Conservation (phyloP, 768 basidiomycete species). For the Boletus vinaceobasis region DNA sequence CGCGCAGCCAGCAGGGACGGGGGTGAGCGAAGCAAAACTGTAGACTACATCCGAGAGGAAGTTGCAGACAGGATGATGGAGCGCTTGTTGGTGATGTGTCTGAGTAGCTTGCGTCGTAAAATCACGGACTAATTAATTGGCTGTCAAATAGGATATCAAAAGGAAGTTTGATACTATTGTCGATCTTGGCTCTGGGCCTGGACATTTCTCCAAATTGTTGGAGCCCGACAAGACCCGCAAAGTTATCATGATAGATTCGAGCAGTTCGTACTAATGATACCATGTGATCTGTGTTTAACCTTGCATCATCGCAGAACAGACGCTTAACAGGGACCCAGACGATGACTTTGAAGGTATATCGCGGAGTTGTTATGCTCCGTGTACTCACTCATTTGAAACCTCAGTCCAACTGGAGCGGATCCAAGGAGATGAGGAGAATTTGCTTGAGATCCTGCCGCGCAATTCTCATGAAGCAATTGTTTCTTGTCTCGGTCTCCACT, state of each 20-base stretch:
- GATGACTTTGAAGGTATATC: constrained; percentile 74
- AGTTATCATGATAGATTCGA: constrained; percentile 82
- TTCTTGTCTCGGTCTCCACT: constrained; percentile 89
- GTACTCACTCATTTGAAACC: constrained; percentile 2
- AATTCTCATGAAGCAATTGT: constrained; percentile 89
- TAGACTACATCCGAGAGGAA: constrained; percentile 91
- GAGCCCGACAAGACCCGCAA: constrained; percentile 65
- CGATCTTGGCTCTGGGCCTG: constrained; percentile 88
- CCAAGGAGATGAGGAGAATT: constrained; percentile 79
- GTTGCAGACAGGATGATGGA: constrained; percentile 90
- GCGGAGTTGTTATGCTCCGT: neutral
- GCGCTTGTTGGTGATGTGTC: constrained; percentile 65
- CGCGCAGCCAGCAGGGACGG: constrained; percentile 57
- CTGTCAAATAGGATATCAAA: constrained; percentile 75
- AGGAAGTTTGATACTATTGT: constrained; percentile 74
- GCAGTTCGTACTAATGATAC: constrained; percentile 49
- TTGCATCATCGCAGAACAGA: constrained; percentile 45
- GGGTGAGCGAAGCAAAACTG: constrained; percentile 63
- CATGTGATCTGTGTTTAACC: constrained; percentile 1
- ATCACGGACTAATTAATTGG: neutral
- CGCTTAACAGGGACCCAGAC: constrained; percentile 74
- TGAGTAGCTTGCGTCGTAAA: neutral
- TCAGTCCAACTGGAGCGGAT: constrained; percentile 76
- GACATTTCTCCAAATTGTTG: constrained; percentile 85
- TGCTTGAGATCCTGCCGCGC: constrained; percentile 60